phyloP scores from a whole-genome alignment of 345 rosid species.

The Ceriops zippeliana region DNA sequence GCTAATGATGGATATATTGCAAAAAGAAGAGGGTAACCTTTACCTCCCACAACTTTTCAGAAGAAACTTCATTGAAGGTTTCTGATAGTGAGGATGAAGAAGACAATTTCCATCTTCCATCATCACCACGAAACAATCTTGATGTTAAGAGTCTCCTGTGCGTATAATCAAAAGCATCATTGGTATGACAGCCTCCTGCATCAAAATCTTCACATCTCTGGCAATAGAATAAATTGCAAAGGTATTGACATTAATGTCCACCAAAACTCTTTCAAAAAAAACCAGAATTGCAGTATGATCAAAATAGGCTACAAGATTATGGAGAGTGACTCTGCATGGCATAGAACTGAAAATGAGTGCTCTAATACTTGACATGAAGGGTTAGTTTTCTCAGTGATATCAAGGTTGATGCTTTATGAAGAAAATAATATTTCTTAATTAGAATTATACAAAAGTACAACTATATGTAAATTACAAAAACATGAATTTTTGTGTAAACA shows the following conservation, averaged over 20 bases:
- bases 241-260: constrained; percentile 4
- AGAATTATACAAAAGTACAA: too few species aligned
- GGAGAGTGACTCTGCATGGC: too few species aligned
- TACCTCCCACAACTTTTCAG: constrained; percentile 97
- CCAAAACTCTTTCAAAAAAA: not conserved
- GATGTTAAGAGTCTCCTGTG: constrained; percentile 43
- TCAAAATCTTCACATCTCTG: constrained; percentile 50
- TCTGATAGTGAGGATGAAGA: constrained; percentile 47
- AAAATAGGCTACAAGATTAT: too few species aligned
- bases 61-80: constrained; percentile 43
- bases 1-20: not conserved
- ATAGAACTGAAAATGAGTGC: too few species aligned
- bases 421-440: too few species aligned
- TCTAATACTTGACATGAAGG: too few species aligned
- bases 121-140: constrained; percentile 36
- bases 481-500: too few species aligned
- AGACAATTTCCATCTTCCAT: constrained; percentile 50
- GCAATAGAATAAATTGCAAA: constrained; percentile 26
- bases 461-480: too few species aligned
- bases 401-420: too few species aligned
- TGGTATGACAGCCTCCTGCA: constrained; percentile 32
- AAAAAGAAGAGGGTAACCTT: constrained; percentile 11
- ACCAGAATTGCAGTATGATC: not conserved
- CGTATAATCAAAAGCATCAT: constrained; percentile 32
- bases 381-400: too few species aligned